Conservation (phyloP, 805 yeast species). For the Metschnikowia proteae region DNA sequence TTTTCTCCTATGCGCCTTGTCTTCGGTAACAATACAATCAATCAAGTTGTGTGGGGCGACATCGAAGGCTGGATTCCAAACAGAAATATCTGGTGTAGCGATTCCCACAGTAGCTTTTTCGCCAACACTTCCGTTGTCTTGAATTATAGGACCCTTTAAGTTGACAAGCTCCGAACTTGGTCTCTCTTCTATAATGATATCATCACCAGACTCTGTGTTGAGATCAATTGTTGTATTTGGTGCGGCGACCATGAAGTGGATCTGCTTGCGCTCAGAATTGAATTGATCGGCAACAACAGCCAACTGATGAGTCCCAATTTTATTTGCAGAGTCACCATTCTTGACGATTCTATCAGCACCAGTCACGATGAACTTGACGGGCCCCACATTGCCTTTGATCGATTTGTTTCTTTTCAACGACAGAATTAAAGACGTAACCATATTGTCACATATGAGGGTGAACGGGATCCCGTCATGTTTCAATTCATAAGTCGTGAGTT, state of each 20-base stretch:
- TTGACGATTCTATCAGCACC: slow-evolving; percentile 94
- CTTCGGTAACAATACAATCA: slow-evolving; percentile 88
- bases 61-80: slow-evolving; percentile 97
- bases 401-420: slow-evolving; percentile 34
- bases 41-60: slow-evolving; percentile 81
- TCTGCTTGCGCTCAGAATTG: slow-evolving; percentile 33
- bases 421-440: slow-evolving; percentile 74
- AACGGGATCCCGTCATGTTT: slow-evolving; percentile 84
- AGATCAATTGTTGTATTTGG: slow-evolving; percentile 89
- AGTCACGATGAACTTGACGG: slow-evolving; percentile 83
- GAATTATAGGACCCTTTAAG: slow-evolving; percentile 54
- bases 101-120: slow-evolving; percentile 56
- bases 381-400: slow-evolving; percentile 39
- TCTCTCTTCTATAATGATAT: slow-evolving; percentile 83
- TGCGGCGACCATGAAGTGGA: slow-evolving; percentile 90
- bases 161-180: slow-evolving; percentile 75
- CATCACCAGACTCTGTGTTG: slow-evolving; percentile 61
- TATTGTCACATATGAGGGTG: slow-evolving; percentile 84
- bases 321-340: slow-evolving; percentile 95
- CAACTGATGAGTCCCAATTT: slow-evolving; percentile 91
- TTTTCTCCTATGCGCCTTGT: slow-evolving; percentile 19
- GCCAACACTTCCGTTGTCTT: slow-evolving; percentile 27
- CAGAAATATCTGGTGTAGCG: slow-evolving; percentile 80
- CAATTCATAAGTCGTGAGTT: slow-evolving; percentile 87
- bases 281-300: slow-evolving; percentile 64